Base-by-base conservation (phyloP, 2,329 filamentous ascomycete genomes). In the Balansia obtecta region DNA sequence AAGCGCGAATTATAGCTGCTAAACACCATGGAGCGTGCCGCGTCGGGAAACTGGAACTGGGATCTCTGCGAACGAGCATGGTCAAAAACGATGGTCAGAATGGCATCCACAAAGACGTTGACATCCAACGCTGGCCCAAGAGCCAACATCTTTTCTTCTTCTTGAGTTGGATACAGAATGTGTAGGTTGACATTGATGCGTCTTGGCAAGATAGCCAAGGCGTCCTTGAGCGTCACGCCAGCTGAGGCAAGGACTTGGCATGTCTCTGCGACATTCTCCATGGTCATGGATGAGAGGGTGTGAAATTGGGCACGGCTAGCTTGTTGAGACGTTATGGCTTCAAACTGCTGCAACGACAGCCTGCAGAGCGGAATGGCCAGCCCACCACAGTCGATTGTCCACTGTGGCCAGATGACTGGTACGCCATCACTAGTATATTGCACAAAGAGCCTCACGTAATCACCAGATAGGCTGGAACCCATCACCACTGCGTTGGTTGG, bases 381-480 rank as follows among this genome's bases (percentile, higher is more conserved):
- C 4, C 82, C 84, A 50, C 83, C 80, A 56, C 88, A 83, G 41
- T 78, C 72, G 54, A 95, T 79, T 9, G 84, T 86, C 83, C 91
- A 96, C 52, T 77, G 76, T 5, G 90, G 90, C 77, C 88, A 95
- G 27, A 97, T 73, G 1, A 98, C 86, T 0, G 91, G 89, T 0
- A 94, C 71, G 1, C 85, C 84, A 63, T 98, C 93, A 53, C 82
- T 84, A 0, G 91, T 97, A 57, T 95, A 79, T 62, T 98, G 93
- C 22, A 97, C 86, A 61, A 89, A 95, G 8, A 98, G 71, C 50
- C 90, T 82, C 22, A 95, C 83, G 65, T 97, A 97, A 61, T 97
- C 87, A n/a, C 93, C 93, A 2, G 88, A 94, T 50, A 98, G 68
- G 68, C 91, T 97, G 10, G 91, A 97, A 0, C 91, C 93, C 0